Percentiles rank a stretch among this genome's conserved stretches.
Conservation (phyloP, 192 early-diverging fungal genomes). For the Backusella morwellensis region DNA sequence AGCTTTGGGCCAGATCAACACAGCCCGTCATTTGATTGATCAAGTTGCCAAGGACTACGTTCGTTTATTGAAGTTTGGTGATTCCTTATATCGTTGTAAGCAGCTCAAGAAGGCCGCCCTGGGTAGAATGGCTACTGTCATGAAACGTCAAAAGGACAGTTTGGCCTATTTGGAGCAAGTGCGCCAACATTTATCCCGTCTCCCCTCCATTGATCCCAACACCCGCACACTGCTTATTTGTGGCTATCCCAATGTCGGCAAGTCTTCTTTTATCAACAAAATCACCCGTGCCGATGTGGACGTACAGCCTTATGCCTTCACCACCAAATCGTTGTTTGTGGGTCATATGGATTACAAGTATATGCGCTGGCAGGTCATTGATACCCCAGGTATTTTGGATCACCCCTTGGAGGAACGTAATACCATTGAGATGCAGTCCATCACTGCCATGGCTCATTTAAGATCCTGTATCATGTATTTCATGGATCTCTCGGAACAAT, state of each 20-base stretch:
- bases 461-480: slow-evolving; percentile 96
- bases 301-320: slow-evolving; percentile 99
- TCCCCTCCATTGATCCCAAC: slow-evolving; percentile 99
- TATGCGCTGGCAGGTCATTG: slow-evolving; percentile 99
- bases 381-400: slow-evolving; percentile 99
- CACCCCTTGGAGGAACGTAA: slow-evolving; percentile 99
- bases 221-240: slow-evolving; percentile 98
- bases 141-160: slow-evolving; percentile 98
- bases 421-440: slow-evolving; percentile 99
- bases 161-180: slow-evolving; percentile 98
- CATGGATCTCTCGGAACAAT: slow-evolving; percentile 97
- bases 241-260: slow-evolving; percentile 99
- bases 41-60: slow-evolving; percentile 98
- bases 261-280: slow-evolving; percentile 98
- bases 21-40: slow-evolving; percentile 94
- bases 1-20: slow-evolving; percentile 97
- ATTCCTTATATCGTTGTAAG: slow-evolving; percentile 99
- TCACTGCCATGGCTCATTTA: slow-evolving; percentile 98
- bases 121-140: slow-evolving; percentile 99
- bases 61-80: slow-evolving; percentile 97
- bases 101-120: slow-evolving; percentile 98
- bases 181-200: slow-evolving; percentile 96
- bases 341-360: slow-evolving; percentile 99
- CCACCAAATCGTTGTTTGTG: slow-evolving; percentile 99
- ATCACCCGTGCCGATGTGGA: slow-evolving; percentile 98